phyloP scores from a whole-genome alignment of 23 red algal species.

The Gracilaria gracilis region DNA sequence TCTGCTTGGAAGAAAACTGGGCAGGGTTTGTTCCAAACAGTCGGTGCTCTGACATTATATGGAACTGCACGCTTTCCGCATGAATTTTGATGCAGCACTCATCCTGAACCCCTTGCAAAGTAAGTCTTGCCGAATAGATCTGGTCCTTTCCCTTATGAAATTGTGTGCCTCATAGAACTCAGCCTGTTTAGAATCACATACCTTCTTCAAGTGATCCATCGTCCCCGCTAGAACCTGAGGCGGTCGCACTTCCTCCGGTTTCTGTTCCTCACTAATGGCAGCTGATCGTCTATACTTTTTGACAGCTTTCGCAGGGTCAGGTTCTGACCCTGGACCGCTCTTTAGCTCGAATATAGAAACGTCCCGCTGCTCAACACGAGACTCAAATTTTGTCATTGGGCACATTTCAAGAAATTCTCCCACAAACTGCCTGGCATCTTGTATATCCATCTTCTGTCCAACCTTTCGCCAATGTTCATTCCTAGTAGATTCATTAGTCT shows the following conservation, averaged over 20 bases:
- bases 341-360: constrained; percentile 27
- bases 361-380: constrained; percentile 73
- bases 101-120: constrained; percentile 85
- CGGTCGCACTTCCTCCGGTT: constrained; percentile 79
- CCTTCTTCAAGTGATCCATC: constrained; percentile 85
- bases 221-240: constrained; percentile 73
- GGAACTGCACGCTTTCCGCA: constrained; percentile 92
- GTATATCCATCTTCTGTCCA: constrained; percentile 37
- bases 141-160: constrained; percentile 92
- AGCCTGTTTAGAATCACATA: constrained; percentile 44
- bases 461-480: constrained; percentile 42
- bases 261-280: constrained; percentile 81
- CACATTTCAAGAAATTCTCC: constrained; percentile 96
- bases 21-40: constrained; percentile 68
- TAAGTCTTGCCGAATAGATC: constrained; percentile 97
- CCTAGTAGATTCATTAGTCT: neutral
- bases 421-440: constrained; percentile 65
- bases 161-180: constrained; percentile 85
- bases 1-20: constrained; percentile 92
- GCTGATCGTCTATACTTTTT: constrained; percentile 97
- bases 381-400: constrained; percentile 69
- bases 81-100: constrained; percentile 73
- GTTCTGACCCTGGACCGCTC: constrained; percentile 32
- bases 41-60: constrained; percentile 84
- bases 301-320: constrained; percentile 80